These are phyloP conservation scores for Solanum gandarillasii DNA, from an alignment of 257 asterid species.

Conservation along the genomic window DNA sequence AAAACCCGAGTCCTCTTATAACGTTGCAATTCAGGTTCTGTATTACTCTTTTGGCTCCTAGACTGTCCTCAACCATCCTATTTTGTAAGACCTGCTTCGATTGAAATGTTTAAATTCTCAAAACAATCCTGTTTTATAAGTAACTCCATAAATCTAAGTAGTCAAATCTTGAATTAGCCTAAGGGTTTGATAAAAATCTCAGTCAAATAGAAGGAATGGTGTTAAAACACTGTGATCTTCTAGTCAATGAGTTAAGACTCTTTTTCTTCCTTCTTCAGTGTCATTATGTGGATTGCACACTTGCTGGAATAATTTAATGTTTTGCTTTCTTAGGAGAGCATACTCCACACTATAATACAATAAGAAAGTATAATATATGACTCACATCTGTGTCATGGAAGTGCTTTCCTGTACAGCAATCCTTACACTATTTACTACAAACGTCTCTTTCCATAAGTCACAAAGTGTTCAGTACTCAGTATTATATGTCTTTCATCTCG, in stretches of 20 bases:
- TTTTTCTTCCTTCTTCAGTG: not conserved
- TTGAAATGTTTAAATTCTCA: not conserved
- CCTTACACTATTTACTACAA: not conserved
- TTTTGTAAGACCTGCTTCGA: not conserved
- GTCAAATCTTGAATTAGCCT: not conserved
- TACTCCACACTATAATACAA: not conserved
- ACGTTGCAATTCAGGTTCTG: not conserved
- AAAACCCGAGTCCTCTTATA: not conserved
- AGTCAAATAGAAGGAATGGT: not conserved
- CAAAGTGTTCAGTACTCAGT: not conserved
- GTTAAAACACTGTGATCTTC: not conserved
- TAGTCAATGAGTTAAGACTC: not conserved
- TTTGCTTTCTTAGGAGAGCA: not conserved
- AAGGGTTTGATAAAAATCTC: not conserved
- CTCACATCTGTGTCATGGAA: not conserved
- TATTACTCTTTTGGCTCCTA: not conserved
- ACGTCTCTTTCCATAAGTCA: not conserved
- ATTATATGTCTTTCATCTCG: not conserved
- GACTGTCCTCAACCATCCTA: not conserved
- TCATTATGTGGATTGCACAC: slow-evolving; percentile 21
- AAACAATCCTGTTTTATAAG: not conserved
- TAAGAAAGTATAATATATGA: not conserved
- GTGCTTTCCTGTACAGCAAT: not conserved
- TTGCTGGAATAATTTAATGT: slow-evolving; percentile 12
- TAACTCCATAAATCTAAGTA: not conserved